Evolutionary conservation across 1,284 basidiomycete genomes (phyloP).

Genomic region (Coriolopsis trogii): DNA sequence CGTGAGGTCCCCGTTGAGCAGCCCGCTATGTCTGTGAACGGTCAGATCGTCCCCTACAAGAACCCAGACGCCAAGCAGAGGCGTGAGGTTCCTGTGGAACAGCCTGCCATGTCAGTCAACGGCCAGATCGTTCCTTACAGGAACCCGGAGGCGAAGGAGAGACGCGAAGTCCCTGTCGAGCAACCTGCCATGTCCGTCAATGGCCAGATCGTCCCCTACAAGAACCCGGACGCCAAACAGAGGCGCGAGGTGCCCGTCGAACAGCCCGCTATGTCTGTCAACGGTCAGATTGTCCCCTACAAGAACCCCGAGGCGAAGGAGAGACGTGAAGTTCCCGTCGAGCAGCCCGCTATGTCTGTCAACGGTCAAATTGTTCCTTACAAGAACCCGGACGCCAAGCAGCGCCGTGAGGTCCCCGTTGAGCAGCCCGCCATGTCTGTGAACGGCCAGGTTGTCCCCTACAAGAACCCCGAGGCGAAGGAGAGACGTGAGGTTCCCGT

Average conservation of each 20-base stretch:
- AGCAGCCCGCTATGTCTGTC: slow-evolving; percentile 22
- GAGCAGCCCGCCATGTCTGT: slow-evolving; percentile 1
- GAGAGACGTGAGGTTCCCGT: slow-evolving; percentile 38
- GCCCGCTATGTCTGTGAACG: slow-evolving; percentile 27
- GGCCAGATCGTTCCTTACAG: slow-evolving; percentile 26
- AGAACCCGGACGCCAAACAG: slow-evolving; percentile 15
- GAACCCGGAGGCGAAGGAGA: slow-evolving; percentile 22
- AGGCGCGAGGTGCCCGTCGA: slow-evolving; percentile 30
- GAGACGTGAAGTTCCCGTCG: slow-evolving; percentile 31
- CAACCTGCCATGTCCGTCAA: slow-evolving; percentile 26
- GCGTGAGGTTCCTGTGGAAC: slow-evolving; percentile 37
- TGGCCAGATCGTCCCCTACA: slow-evolving; percentile 30
- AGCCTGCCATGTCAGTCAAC: slow-evolving; percentile 29
- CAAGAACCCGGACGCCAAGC: too few relatives aligned
- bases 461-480: slow-evolving; percentile 8
- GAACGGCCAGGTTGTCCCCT: neutral
- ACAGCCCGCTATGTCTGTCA: slow-evolving; percentile 24
- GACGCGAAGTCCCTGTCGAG: slow-evolving; percentile 27
- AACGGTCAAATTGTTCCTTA: slow-evolving; percentile 16
- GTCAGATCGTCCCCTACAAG: slow-evolving; percentile 28
- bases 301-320: slow-evolving; percentile 16
- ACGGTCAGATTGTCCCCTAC: slow-evolving; percentile 31
- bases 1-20: slow-evolving; percentile 23
- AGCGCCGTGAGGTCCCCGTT: too few relatives aligned
- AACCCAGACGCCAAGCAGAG: slow-evolving; percentile 21